Base-by-base conservation (phyloP, 2,329 filamentous ascomycete genomes). In the Dactylellina leptospora region DNA sequence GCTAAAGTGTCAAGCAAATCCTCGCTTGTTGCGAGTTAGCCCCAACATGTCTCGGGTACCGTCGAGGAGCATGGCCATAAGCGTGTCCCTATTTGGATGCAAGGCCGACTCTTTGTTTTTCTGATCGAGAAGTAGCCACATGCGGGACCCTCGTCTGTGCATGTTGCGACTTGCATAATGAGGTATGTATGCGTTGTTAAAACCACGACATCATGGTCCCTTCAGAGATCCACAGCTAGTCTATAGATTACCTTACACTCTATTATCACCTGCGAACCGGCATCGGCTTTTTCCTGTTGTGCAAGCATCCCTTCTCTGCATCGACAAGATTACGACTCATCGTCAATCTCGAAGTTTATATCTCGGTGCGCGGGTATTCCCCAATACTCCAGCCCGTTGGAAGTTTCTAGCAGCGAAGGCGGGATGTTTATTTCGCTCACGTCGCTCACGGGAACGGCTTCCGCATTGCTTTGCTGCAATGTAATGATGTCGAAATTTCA, bases 141-240 rank as follows among this genome's bases (percentile, higher is more conserved):
- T 40, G 5, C 36, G 36, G 3, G 10, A 40, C 28, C 44, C 40
- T 55, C 30, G 48, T 55, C 48, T 30, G 11, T 60, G 38, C 63
- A 38, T 30, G 20, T n/a, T n/a, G n/a, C n/a, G n/a, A n/a, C 50
- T 40, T 60, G 28, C 55, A 47, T 40, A 11, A 11, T 33, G 25
- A 33, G 16, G 20, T 42, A 68, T 38, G 68, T 64, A 63, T 72
- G 68, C 68, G 68, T 72, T 72, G 68, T 72, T 64, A 64, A 72
- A 69, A 62, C 44, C 68, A 72, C 59, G 59, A 63, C 68, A 64
- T 53, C 68, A 72, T 56, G 6, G n/a, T n/a, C 40, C 28, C 48
- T 50, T 44, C 42, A n/a, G 20, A 64, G 59, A 64, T 64, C 58
- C 64, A 71, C 56, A 38, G 16, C 30, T 20, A 38, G n/a, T 50